Evolutionary conservation across 495 filamentous ascomycete genomes (phyloP), one percentile per base, ranked within the genome.

Genomic region (Penicillium pulvis): DNA sequence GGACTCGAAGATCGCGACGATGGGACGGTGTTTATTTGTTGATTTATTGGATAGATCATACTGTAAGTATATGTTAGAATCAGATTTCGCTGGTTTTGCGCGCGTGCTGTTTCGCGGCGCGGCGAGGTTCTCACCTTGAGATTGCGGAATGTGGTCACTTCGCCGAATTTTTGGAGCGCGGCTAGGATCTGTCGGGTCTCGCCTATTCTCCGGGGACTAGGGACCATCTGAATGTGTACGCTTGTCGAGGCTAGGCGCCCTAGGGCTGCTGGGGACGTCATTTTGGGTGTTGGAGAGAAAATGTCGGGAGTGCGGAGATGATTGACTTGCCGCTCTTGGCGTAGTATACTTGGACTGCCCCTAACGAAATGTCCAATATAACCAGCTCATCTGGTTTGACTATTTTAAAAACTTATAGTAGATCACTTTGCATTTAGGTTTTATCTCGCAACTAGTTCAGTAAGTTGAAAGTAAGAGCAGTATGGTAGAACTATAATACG

Each of bases 131-230:
- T 20, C 75, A 92, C 90, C 64, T 83, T 81, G 19, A 91, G 75
- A 62, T 83, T 86, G 70, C 86, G 84, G 75, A 91, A 97, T 59
- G 86, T 85, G 23, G 85, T 82, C 9, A 97, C 83, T 51, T 91
- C 84, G 52, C 90, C 91, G 70, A 89, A 89, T 65, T 81, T 81
- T 69, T 91, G 85, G 24, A 97, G 74, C 23, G 87, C 81, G 36
- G 81, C 78, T 24, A 95, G 78, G 31, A 97, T 77, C 30, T 86
- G 81, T 51, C 87, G 85, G 46, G 88, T 87, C 65, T 97, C 90
- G 23, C 76, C 66, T n/a, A 96, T 76, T 60, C 71, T 85, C 12
- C 72, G 71, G 0, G 90, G 86, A 0, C 81, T 73, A 0, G 91
- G 91, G 19, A 72, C 61, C 46, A 91, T 84, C 52, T 79, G 83